Evolutionary conservation across 345 rosid genomes (phyloP).

Genomic region (Mangifera indica): DNA sequence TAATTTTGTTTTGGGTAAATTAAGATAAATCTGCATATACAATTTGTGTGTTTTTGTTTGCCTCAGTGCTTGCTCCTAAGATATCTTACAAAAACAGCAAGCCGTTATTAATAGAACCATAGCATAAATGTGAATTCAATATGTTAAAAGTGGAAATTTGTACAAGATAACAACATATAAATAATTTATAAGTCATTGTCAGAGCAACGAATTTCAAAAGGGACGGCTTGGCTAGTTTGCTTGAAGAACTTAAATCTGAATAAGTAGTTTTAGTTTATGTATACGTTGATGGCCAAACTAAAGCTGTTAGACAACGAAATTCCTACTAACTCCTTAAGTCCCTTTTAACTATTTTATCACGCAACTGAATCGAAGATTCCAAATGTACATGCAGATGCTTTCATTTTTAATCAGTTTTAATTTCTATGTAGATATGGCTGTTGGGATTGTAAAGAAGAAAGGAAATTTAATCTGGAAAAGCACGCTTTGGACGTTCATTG

Average conservation of each 20-base stretch:
- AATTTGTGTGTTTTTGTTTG: no score
- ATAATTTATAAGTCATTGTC: background rate
- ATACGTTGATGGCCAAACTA: slow-evolving; percentile 25
- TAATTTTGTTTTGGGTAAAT: no score
- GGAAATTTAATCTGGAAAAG: background rate
- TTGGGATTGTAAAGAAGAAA: background rate
- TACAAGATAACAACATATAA: no score
- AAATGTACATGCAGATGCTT: background rate
- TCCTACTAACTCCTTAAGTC: slow-evolving; percentile 10
- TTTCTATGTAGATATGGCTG: background rate
- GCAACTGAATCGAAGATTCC: slow-evolving; percentile 22
- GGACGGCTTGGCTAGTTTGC: background rate
- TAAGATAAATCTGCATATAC: no score
- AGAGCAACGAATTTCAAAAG: background rate
- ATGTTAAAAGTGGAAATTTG: background rate
- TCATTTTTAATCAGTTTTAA: background rate
- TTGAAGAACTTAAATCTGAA: slow-evolving; percentile 16
- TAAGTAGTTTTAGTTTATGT: background rate
- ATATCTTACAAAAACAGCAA: background rate
- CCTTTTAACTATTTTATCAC: slow-evolving; percentile 16
- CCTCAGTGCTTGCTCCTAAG: background rate
- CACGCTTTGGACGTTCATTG: background rate
- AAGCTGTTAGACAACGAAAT: slow-evolving; percentile 30
- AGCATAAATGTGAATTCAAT: background rate
- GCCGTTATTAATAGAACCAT: background rate